A percentile compares a stretch with the other conserved stretches of the same genome.
Evolutionary conservation across 2,329 filamentous ascomycete genomes (phyloP).

Genomic region (Phialemonium atrogriseum): DNA sequence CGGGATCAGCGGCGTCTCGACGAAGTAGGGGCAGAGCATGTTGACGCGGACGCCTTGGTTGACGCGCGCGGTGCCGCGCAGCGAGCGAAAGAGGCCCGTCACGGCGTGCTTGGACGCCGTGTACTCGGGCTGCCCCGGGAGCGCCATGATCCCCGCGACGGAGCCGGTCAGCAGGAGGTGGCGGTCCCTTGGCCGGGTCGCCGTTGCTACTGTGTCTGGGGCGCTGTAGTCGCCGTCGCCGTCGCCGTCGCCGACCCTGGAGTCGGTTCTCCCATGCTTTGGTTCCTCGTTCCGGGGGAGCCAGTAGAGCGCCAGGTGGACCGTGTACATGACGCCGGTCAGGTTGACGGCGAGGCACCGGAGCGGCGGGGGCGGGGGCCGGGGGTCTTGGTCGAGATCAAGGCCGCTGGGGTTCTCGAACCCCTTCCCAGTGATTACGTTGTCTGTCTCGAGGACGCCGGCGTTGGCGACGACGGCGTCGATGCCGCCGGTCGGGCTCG

Average conservation of each 20-base stretch:
- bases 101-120: conserved; percentile 57
- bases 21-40: conserved; percentile 59
- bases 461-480: conserved; percentile 61
- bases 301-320: conserved; percentile 55
- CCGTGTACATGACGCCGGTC: conserved; percentile 56
- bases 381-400: conserved; percentile 22
- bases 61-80: conserved; percentile 39
- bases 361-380: conserved; percentile 36
- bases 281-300: conserved; percentile 36
- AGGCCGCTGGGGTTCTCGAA: conserved; percentile 39
- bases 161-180: conserved; percentile 57
- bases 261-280: conserved; percentile 15
- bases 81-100: conserved; percentile 52
- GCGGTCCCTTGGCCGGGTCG: conserved; percentile 34
- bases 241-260: conserved; percentile 1
- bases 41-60: conserved; percentile 52
- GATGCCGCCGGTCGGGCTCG: conserved; percentile 46
- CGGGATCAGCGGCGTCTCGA: conserved; percentile 51
- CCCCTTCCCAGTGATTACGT: conserved; percentile 15
- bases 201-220: conserved; percentile 10
- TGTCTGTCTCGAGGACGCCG: conserved; percentile 41
- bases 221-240: too few relatives aligned
- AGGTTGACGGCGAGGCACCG: conserved; percentile 54
- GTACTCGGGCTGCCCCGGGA: conserved; percentile 44
- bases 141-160: conserved; percentile 43